These are phyloP conservation scores for Castanopsis chinensis DNA, from an alignment of 306 rosid genomes.

Conservation along the genomic window DNA sequence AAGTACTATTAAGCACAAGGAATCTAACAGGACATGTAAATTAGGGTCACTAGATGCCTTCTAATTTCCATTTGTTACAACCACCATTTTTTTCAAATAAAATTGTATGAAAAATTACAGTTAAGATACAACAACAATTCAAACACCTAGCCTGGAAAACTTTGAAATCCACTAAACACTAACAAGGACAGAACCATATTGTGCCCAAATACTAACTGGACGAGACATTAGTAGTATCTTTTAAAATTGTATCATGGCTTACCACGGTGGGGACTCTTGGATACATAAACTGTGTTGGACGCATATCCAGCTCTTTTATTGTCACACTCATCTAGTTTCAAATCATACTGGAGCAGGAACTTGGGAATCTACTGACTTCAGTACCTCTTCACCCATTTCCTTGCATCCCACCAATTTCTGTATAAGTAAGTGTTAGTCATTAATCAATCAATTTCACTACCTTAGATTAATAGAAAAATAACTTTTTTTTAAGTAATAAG, in stretches of 20 bases:
- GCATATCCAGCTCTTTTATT: background rate
- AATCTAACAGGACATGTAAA: background rate
- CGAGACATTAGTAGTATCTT: background rate
- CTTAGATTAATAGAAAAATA: background rate
- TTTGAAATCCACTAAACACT: background rate
- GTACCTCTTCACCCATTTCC: constrained; percentile 75
- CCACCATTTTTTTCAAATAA: background rate
- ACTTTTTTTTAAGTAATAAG: too few relatives aligned
- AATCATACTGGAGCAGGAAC: constrained; percentile 44
- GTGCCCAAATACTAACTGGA: background rate
- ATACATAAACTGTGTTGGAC: background rate
- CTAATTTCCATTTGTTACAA: background rate
- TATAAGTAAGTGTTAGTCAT: constrained; percentile 5
- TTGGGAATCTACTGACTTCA: constrained; percentile 64
- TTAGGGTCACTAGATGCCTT: background rate
- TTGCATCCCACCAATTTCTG: constrained; percentile 92
- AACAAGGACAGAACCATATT: background rate
- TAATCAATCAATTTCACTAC: background rate
- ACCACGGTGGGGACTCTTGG: background rate
- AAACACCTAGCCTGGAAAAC: background rate
- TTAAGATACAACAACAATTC: background rate
- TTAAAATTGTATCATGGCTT: background rate
- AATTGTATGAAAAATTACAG: background rate
- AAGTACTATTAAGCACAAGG: background rate
- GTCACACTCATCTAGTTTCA: constrained; percentile 8